These are phyloP conservation scores for Blepharisma japonicum DNA, from an alignment of 73 alveolate species.

Conservation along the genomic window DNA sequence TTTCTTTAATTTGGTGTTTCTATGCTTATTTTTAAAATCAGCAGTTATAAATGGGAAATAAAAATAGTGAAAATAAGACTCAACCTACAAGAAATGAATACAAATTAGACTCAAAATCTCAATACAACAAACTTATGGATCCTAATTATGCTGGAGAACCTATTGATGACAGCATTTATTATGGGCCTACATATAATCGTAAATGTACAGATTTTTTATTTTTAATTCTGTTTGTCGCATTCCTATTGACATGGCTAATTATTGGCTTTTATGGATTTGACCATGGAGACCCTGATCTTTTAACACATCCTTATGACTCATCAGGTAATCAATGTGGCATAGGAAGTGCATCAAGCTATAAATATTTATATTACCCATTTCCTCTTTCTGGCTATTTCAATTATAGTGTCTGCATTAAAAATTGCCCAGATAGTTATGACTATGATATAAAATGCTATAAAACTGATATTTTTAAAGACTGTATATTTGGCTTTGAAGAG, in stretches of 20 bases:
- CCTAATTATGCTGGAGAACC: conserved; percentile 21
- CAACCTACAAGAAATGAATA: no score
- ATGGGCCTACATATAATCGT: conserved; percentile 85
- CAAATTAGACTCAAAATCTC: not conserved
- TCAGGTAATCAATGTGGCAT: conserved; percentile 59
- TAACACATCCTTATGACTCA: conserved; percentile 75
- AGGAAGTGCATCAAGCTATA: conserved; percentile 43
- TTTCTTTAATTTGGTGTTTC: no score
- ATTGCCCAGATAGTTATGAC: conserved; percentile 32
- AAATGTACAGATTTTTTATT: conserved; percentile 81
- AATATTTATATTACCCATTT: conserved; percentile 51
- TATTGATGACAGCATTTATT: conserved; percentile 33
- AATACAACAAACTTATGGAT: not conserved
- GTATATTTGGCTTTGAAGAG: conserved; percentile 10
- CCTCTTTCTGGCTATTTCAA: conserved; percentile 16
- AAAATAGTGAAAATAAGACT: no score
- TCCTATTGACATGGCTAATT: conserved; percentile 64
- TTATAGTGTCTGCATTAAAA: conserved; percentile 33
- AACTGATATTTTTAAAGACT: not conserved
- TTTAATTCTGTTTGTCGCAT: conserved; percentile 71
- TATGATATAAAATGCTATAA: not conserved
- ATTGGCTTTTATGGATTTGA: conserved; percentile 68
- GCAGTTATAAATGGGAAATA: no score
- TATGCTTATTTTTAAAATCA: no score
- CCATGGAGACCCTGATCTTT: conserved; percentile 78